phyloP scores from a whole-genome alignment of 2,329 filamentous ascomycete genomes.

The Ceratocystis ficicola region DNA sequence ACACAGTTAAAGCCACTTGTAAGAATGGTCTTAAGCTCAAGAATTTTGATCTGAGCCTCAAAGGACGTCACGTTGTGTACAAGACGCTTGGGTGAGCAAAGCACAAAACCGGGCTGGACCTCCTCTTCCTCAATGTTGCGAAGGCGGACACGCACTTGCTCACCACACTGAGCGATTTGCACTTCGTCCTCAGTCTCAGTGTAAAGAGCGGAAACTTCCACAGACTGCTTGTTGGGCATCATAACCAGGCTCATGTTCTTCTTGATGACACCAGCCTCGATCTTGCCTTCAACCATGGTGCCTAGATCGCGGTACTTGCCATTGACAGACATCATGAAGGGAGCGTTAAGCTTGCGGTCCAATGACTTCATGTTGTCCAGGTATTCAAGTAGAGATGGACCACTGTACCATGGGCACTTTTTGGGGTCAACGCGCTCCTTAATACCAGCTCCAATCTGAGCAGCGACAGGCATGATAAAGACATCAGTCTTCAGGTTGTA shows the following conservation, averaged over 20 bases:
- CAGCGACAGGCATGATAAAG: conserved; percentile 91
- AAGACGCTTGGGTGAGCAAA: conserved; percentile 86
- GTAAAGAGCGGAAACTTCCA: conserved; percentile 75
- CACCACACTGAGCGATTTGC: conserved; percentile 68
- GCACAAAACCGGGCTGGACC: conserved; percentile 84
- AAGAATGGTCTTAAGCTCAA: conserved; percentile 89
- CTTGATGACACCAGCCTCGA: conserved; percentile 87
- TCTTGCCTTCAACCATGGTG: conserved; percentile 94
- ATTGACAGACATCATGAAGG: conserved; percentile 97
- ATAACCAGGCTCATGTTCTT: conserved; percentile 77
- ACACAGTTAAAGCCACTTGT: conserved; percentile 96
- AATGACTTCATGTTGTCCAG: conserved; percentile 87
- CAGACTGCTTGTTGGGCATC: conserved; percentile 85
- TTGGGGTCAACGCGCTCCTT: conserved; percentile 74
- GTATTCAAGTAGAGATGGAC: conserved; percentile 85
- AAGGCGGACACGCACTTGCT: conserved; percentile 84
- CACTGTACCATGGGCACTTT: conserved; percentile 69
- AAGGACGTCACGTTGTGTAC: conserved; percentile 84
- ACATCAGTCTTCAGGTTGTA: conserved; percentile 93
- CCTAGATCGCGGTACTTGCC: conserved; percentile 97
- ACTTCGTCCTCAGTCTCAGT: conserved; percentile 96
- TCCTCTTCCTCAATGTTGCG: conserved; percentile 97
- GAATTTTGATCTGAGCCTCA: conserved; percentile 90
- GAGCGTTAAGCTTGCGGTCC: conserved; percentile 90
- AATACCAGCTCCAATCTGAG: conserved; percentile 74